Evolutionary conservation across 2,329 filamentous ascomycete genomes (phyloP).

Genomic region (Pseudogymnoascus sp.): DNA sequence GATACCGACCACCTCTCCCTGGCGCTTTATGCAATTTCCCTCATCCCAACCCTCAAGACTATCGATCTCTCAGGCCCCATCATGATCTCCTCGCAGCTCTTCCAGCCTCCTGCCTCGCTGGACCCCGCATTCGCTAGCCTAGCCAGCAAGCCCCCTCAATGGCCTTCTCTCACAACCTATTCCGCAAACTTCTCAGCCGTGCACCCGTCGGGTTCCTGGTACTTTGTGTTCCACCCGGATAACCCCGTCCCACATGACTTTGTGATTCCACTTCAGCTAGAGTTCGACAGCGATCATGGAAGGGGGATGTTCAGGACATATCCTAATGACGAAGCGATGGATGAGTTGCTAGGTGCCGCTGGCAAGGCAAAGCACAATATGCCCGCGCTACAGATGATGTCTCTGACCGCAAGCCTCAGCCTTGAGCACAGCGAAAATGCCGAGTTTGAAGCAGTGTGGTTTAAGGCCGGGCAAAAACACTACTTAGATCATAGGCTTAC

Average conservation of each 20-base stretch:
- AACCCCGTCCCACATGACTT: not conserved
- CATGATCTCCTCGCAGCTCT: constrained; percentile 10
- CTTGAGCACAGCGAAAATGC: not conserved
- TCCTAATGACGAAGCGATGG: constrained; percentile 3
- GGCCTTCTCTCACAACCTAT: constrained; percentile 7
- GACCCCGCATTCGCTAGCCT: not conserved
- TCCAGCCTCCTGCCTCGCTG: not conserved
- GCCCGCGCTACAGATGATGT: constrained; percentile 7
- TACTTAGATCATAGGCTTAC: not conserved
- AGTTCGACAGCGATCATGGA: not conserved
- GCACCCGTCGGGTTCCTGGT: constrained; percentile 1
- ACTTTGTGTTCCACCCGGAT: constrained; percentile 3
- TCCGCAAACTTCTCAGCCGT: not conserved
- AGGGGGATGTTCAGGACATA: constrained; percentile 3
- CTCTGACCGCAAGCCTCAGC: not conserved
- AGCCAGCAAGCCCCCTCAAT: not conserved
- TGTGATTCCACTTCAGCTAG: not conserved
- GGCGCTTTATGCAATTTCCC: constrained; percentile 8
- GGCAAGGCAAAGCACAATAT: constrained; percentile 2
- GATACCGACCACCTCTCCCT: constrained; percentile 5
- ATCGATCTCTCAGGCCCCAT: constrained; percentile 8
- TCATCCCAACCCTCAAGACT: constrained; percentile 5
- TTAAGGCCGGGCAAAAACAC: not conserved
- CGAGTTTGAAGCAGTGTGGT: constrained; percentile 3
- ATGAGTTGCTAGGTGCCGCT: constrained; percentile 4